Conservation (phyloP, 2,329 filamentous ascomycete genomes). For the Colletotrichum gigasporum region DNA sequence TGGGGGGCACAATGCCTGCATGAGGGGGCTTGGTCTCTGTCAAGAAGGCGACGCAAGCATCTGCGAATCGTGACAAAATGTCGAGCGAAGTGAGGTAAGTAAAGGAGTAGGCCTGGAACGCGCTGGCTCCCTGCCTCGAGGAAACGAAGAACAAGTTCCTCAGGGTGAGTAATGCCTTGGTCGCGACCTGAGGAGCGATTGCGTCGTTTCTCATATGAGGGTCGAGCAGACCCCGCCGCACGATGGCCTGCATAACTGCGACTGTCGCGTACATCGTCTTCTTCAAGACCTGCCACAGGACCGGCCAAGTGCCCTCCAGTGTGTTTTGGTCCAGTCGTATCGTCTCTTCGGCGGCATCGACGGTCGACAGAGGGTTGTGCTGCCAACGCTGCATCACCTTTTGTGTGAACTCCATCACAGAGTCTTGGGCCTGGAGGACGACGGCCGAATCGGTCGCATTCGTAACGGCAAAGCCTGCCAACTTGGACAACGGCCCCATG, state of each 20-base stretch:
- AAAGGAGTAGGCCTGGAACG: conserved; percentile 87
- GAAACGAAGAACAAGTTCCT: conserved; percentile 86
- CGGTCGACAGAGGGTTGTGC: conserved; percentile 75
- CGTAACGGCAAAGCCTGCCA: conserved; percentile 72
- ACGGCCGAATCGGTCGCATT: conserved; percentile 54
- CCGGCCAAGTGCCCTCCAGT: conserved; percentile 71
- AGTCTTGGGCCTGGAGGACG: conserved; percentile 65
- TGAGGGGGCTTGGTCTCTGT: conserved; percentile 62
- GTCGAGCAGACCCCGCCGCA: conserved; percentile 70
- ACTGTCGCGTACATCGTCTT: conserved; percentile 80
- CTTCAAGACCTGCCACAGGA: conserved; percentile 79
- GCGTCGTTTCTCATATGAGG: conserved; percentile 53
- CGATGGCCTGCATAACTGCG: conserved; percentile 77
- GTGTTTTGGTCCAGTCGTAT: conserved; percentile 72
- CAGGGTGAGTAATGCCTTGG: conserved; percentile 77
- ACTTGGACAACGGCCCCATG: conserved; percentile 72
- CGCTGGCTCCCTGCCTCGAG: conserved; percentile 74
- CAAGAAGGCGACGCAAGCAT: conserved; percentile 73
- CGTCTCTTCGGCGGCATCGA: conserved; percentile 75
- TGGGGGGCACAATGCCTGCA: conserved; percentile 65
- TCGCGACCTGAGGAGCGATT: conserved; percentile 70
- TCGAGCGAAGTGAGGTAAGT: conserved; percentile 86
- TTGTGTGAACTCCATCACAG: conserved; percentile 72
- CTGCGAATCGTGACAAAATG: conserved; percentile 76
- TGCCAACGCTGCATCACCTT: conserved; percentile 78